Base-by-base conservation (phyloP, 2,329 filamentous ascomycete genomes). In the Penicillium concentricum region DNA sequence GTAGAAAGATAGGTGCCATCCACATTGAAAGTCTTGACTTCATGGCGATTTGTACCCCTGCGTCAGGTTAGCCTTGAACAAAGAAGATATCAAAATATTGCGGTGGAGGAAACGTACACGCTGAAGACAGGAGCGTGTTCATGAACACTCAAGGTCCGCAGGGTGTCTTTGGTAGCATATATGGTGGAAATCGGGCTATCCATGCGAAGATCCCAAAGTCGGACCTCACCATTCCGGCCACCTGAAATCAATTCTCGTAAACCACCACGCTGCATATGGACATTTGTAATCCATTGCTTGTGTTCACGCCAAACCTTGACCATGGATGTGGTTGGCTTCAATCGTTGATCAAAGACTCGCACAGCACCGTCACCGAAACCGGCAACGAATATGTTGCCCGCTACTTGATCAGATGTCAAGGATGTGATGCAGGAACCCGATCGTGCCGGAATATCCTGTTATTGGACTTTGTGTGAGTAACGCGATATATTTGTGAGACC, bases 241-340 rank as follows among this genome's bases (percentile, higher is more conserved):
- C 92, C 94, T 42, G 89, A 93, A 51, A 99, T 82, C 41, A 99
- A 83, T 74, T 99, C 94, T 57, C 94, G 84, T 74, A 96, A 87
- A 2, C 94, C 94, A 59, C 94, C 94, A 42, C 94, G 89, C 76
- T 99, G 94, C 85, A 99, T 92, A 72, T 97, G 94, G 15, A 96
- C 91, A 64, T 91, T 94, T 67, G 92, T 92, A 73, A 99, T 88
- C 94, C 94, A 99, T 67, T 95, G 91, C 59, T 88, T 87, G 69
- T 97, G 93, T 67, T 97, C 91, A 71, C 95, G 94, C 93, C 94
- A 99, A 65, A 93, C 92, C 75, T 90, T 91, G 54, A 97, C 89
- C 92, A 97, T 97, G 18, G 90, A 89, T 52, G 94, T 91, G 58
- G 91, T 89, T 2, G 92, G 89, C 60, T 88, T 87, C 60, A 90